phyloP scores from a whole-genome alignment of 805 yeast species.

The Saccharomyces mikatae region DNA sequence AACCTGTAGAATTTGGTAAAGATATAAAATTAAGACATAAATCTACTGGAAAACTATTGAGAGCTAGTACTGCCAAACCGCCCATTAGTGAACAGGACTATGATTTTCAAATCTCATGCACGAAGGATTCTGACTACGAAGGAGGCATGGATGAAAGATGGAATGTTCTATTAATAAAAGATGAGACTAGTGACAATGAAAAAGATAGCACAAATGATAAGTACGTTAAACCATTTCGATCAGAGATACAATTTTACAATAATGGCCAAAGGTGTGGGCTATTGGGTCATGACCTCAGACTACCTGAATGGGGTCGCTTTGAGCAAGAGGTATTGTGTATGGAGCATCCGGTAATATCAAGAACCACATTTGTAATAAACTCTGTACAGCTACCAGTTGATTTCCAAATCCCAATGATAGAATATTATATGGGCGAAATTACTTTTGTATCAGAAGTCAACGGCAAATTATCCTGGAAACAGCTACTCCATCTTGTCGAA shows the following conservation, averaged over 20 bases:
- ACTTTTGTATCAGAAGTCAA: background rate
- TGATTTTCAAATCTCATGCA: slow-evolving; percentile 70
- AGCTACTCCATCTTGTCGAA: background rate
- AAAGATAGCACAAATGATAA: slow-evolving; percentile 31
- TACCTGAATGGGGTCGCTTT: slow-evolving; percentile 79
- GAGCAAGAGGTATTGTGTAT: slow-evolving; percentile 89
- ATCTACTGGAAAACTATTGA: slow-evolving; percentile 56
- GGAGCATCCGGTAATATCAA: slow-evolving; percentile 43
- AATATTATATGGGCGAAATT: background rate
- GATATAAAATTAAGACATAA: slow-evolving; percentile 63
- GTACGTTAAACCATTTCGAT: slow-evolving; percentile 46
- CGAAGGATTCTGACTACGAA: slow-evolving; percentile 51
- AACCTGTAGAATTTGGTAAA: slow-evolving; percentile 44
- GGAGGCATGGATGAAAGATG: slow-evolving; percentile 70
- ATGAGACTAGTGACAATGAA: slow-evolving; percentile 32
- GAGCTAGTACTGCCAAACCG: slow-evolving; percentile 63
- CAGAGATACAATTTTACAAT: slow-evolving; percentile 65
- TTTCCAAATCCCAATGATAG: background rate
- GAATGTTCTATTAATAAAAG: slow-evolving; percentile 33
- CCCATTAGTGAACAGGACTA: slow-evolving; percentile 89
- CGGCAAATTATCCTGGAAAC: background rate
- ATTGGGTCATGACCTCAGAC: slow-evolving; percentile 59
- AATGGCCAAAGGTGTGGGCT: slow-evolving; percentile 60
- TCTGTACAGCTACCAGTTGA: background rate
- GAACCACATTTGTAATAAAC: background rate